Base-by-base conservation (phyloP, 257 asterid genomes). In the Fraxinus cuspidata region DNA sequence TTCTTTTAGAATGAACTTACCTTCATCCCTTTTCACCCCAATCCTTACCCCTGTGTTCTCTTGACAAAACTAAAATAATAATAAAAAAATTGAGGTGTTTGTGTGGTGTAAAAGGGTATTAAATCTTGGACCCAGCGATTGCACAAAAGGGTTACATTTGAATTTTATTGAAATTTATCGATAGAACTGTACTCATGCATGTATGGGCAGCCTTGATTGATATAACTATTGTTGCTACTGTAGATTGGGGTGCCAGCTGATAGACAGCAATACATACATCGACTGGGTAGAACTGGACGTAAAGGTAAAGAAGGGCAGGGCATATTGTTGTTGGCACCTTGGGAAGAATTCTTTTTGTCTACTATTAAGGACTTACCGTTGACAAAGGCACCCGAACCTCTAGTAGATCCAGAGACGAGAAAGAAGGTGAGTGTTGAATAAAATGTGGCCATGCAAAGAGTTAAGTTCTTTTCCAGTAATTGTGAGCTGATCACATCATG, bases 271-370 rank as follows among this genome's bases (percentile, higher is more conserved):
- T 93, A 96, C 60, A 85, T 96, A 70, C 99, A 96, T 77, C 90
- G 99, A 70, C 92, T 96, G 47, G 99, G 99, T 76, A 90, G 99
- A 86, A 96, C 99, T 0, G 99, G 98, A 29, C 92, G 99, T 12
- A 96, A 93, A 83, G 99, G 98, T 68, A 93, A 93, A 87, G 96
- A 92, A 86, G 99, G 99, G 51, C 87, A 89, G 84, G 99, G 99
- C 75, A 81, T 96, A 63, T 81, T 96, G 60, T 27, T 96, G 86
- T 83, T 96, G 89, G 97, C 99, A 27, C 97, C 97, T 28, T 96
- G 99, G 99, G 99, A 96, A 83, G 97, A 96, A 84, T 93, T 71
- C 85, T 96, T 96, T 84, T 82, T 96, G 89, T 89, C 97, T 37
- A 86, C 81, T 18, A 69, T 93, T 2, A 96, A 92, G 82, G 98